These are phyloP conservation scores for Metarhizium brunneum DNA, from an alignment of 2,329 filamentous ascomycete species.

Conservation along the genomic window DNA sequence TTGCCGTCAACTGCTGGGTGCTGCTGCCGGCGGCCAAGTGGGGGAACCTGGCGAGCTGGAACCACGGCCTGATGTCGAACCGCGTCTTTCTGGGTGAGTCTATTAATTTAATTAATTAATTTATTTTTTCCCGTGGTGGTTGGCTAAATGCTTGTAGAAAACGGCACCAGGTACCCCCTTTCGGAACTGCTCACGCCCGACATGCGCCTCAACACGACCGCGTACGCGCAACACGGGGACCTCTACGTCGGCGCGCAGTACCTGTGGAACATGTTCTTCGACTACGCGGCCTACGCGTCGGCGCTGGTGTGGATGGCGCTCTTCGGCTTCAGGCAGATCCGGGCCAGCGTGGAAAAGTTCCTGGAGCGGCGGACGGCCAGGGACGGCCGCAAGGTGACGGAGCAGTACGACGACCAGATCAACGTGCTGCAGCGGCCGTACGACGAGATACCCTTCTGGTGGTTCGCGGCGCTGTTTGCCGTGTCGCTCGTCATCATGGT, in stretches of 20 bases:
- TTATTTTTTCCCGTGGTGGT: not conserved
- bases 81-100: slow-evolving; percentile 32
- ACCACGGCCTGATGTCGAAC: slow-evolving; percentile 49
- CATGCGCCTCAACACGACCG: slow-evolving; percentile 36
- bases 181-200: slow-evolving; percentile 22
- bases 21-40: slow-evolving; percentile 50
- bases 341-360: slow-evolving; percentile 33
- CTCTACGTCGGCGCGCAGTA: slow-evolving; percentile 49
- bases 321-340: slow-evolving; percentile 42
- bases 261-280: slow-evolving; percentile 50
- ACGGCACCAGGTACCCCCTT: slow-evolving; percentile 26
- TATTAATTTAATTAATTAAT: too few relatives aligned
- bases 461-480: slow-evolving; percentile 43
- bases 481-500: slow-evolving; percentile 38
- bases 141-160: slow-evolving; percentile 10
- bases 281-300: slow-evolving; percentile 49
- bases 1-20: slow-evolving; percentile 48
- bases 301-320: slow-evolving; percentile 49
- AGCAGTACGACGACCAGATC: slow-evolving; percentile 49
- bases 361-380: slow-evolving; percentile 22
- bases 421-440: slow-evolving; percentile 49
- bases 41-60: slow-evolving; percentile 41
- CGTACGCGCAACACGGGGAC: slow-evolving; percentile 38
- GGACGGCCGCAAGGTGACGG: slow-evolving; percentile 31
- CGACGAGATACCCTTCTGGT: slow-evolving; percentile 49